phyloP scores from a whole-genome alignment of 164 flowering plant species.

The Amborella trichopoda region DNA sequence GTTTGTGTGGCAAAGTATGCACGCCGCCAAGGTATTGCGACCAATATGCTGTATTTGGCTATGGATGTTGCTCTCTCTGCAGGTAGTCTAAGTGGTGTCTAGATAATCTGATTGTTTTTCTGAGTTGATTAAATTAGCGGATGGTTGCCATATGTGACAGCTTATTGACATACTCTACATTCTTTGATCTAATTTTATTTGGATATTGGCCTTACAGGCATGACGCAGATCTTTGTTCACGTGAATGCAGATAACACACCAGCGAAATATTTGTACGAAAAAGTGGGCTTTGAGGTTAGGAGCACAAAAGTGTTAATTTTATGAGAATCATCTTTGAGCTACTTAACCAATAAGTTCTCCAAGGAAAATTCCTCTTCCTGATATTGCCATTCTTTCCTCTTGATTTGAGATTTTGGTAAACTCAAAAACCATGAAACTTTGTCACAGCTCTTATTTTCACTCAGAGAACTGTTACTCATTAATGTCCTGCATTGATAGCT shows the following conservation, averaged over 20 bases:
- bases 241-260: conserved; percentile 51
- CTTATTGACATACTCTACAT: not conserved
- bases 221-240: conserved; percentile 52
- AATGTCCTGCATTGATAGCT: too few species aligned
- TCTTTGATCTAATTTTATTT: not conserved
- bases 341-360: too few species aligned
- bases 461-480: too few species aligned
- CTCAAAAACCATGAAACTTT: too few species aligned
- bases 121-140: not conserved
- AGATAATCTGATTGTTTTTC: not conserved
- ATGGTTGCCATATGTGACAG: too few species aligned
- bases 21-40: conserved; percentile 54
- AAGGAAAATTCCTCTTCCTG: too few species aligned
- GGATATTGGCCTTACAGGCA: conserved; percentile 18
- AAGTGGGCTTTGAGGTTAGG: conserved; percentile 46
- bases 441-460: too few species aligned
- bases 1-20: conserved; percentile 56
- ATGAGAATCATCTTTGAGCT: too few species aligned
- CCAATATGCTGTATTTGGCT: conserved; percentile 48
- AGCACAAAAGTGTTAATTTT: too few species aligned
- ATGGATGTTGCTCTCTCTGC: conserved; percentile 29
- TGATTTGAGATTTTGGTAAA: too few species aligned
- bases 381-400: too few species aligned
- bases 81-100: conserved; percentile 22
- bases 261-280: conserved; percentile 44